Conservation (phyloP, 2,329 filamentous ascomycete genomes). For the Orbilia quercus region DNA sequence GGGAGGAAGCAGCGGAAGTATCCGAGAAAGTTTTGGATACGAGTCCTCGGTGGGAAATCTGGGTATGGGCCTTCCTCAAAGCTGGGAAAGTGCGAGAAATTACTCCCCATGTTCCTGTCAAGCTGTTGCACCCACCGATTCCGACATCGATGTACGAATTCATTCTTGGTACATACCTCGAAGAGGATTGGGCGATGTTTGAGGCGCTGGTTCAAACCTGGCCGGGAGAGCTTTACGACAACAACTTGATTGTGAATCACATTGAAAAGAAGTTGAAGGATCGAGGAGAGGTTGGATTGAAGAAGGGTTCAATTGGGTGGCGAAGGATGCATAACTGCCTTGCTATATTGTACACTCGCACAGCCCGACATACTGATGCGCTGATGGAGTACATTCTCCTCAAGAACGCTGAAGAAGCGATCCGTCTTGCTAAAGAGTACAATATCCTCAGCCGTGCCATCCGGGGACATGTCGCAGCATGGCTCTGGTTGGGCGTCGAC, state of each 20-base stretch:
- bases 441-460: constrained; percentile 86
- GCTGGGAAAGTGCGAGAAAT: constrained; percentile 91
- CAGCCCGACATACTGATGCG: constrained; percentile 83
- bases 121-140: constrained; percentile 80
- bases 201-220: constrained; percentile 83
- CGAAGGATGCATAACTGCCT: constrained; percentile 86
- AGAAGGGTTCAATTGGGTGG: constrained; percentile 84
- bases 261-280: constrained; percentile 85
- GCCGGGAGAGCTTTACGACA: constrained; percentile 66
- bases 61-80: constrained; percentile 91
- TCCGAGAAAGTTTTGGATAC: constrained; percentile 85
- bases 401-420: constrained; percentile 89
- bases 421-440: constrained; percentile 84
- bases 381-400: constrained; percentile 88
- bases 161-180: constrained; percentile 87
- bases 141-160: constrained; percentile 87
- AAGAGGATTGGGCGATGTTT: constrained; percentile 78
- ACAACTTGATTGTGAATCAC: constrained; percentile 76
- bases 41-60: constrained; percentile 89
- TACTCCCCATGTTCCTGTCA: constrained; percentile 80
- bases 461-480: constrained; percentile 86
- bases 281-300: constrained; percentile 79
- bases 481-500: constrained; percentile 87
- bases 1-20: constrained; percentile 80
- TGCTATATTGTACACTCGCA: constrained; percentile 84